A percentile compares a stretch with the other conserved stretches of the same genome.
Conservation (phyloP, 2,329 filamentous ascomycete genomes). For the Pseudogymnoascus pannorum region DNA sequence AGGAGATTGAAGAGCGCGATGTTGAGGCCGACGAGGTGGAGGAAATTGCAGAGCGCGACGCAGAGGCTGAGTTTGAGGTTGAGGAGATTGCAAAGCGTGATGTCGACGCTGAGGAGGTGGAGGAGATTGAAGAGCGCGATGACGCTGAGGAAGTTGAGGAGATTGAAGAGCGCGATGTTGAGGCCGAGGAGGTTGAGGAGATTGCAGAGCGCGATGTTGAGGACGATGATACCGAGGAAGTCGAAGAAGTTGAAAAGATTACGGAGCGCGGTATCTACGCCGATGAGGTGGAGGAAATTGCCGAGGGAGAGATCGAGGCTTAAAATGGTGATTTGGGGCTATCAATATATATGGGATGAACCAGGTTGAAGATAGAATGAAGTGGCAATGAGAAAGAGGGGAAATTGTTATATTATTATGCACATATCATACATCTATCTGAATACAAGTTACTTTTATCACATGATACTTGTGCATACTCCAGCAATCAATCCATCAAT, state of each 20-base stretch:
- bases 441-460: no score
- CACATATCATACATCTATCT: not conserved
- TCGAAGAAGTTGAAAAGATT: not conserved
- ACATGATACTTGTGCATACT: no score
- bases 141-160: not conserved
- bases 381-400: not conserved
- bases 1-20: not conserved
- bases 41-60: not conserved
- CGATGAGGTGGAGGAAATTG: not conserved
- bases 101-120: not conserved
- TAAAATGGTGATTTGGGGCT: not conserved
- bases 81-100: not conserved
- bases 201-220: not conserved
- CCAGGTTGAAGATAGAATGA: not conserved
- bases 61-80: not conserved
- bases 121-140: not conserved
- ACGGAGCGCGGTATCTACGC: not conserved
- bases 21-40: not conserved
- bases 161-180: not conserved
- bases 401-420: not conserved
- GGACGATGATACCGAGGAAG: not conserved
- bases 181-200: not conserved
- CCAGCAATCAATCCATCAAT: no score
- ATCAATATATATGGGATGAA: not conserved
- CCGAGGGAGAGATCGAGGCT: not conserved